Evolutionary conservation across 73 alveolate species (phyloP), one percentile per base, ranked within the genome.

Genomic region (Effrenium voratum): DNA sequence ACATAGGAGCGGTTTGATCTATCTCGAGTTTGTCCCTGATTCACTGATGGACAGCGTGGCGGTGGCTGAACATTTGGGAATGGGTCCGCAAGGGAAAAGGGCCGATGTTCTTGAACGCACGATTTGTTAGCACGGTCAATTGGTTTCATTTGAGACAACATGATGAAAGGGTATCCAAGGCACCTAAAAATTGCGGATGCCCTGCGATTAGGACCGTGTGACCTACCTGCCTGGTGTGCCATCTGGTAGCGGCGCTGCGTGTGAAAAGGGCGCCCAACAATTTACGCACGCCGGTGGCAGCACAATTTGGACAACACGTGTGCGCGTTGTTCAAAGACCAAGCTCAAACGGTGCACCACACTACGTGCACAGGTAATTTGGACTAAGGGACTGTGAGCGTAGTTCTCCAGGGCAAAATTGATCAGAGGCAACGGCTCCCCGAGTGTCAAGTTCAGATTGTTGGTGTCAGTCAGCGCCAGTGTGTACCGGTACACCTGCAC

Each of bases 391-490:
- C 87, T 28, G 87, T 44, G 50, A 6, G 87, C 87, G 49, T 76
- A 76, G 41, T 76, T 76, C 87, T 76, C 87, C 60, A 76, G 87
- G 36, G 87, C 87, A 41, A 30, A 76, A 38, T 76, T 76, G 60
- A 76, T 60, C 87, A 76, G 16, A 1, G 55, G 87, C 40, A 43
- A 30, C 16, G 87, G 41, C 1, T 57, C 12, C 3, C 38, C 60
- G 60, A 76, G 38, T 60, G 1, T 38, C 40, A 76, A 60, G 38
- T 8, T 10, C 6, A 72, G 41, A 45, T 40, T 15, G 50, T 38
- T 38, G 32, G 34, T 72, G 50, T 41, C 49, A 1, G 46, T 34
- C 46, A 80, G 32, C n/a, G 28, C 10, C 15, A 47, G 72, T 15
- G 10, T 49, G 47, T 2, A 80, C 1, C 73, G 73, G 5, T 46